phyloP scores from a whole-genome alignment of 2,329 filamentous ascomycete genomes.

The Nemania sp. region DNA sequence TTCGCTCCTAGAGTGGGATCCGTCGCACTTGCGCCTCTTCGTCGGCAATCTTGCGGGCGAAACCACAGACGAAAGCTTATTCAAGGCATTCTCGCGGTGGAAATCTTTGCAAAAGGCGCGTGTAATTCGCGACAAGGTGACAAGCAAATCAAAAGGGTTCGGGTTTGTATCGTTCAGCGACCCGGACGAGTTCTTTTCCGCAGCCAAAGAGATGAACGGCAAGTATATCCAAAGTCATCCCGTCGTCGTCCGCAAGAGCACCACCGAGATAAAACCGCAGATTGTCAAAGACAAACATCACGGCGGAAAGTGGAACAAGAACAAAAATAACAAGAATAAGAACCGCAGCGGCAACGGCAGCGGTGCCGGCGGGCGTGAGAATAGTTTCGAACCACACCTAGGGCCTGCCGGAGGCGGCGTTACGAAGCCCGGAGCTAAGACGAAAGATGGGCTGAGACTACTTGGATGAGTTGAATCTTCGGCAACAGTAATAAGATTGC shows the following conservation, averaged over 20 bases:
- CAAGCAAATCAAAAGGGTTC: constrained; percentile 93
- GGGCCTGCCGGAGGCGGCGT: constrained; percentile 58
- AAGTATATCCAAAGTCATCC: constrained; percentile 99
- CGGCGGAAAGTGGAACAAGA: constrained; percentile 39
- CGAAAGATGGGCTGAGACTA: constrained; percentile 66
- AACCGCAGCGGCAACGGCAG: constrained; percentile 40
- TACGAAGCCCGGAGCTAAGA: constrained; percentile 66
- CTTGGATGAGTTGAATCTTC: constrained; percentile 51
- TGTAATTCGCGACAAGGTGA: constrained; percentile 92
- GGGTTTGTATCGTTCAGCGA: constrained; percentile 96
- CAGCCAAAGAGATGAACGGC: constrained; percentile 96
- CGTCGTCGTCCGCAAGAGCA: constrained; percentile 82
- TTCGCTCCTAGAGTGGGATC: constrained; percentile 92
- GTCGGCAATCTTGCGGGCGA: constrained; percentile 96
- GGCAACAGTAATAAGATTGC: not conserved
- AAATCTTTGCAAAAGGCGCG: constrained; percentile 87
- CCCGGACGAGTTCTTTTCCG: constrained; percentile 94
- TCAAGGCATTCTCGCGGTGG: constrained; percentile 92
- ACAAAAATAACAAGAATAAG: constrained; percentile 42
- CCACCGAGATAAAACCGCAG: constrained; percentile 84
- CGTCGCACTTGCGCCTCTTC: constrained; percentile 89
- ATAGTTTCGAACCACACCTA: constrained; percentile 52
- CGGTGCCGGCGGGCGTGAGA: constrained; percentile 35
- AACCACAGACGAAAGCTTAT: constrained; percentile 91
- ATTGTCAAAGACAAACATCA: constrained; percentile 59